phyloP scores from a whole-genome alignment of 306 rosid species.

The Cucurbita pepo region DNA sequence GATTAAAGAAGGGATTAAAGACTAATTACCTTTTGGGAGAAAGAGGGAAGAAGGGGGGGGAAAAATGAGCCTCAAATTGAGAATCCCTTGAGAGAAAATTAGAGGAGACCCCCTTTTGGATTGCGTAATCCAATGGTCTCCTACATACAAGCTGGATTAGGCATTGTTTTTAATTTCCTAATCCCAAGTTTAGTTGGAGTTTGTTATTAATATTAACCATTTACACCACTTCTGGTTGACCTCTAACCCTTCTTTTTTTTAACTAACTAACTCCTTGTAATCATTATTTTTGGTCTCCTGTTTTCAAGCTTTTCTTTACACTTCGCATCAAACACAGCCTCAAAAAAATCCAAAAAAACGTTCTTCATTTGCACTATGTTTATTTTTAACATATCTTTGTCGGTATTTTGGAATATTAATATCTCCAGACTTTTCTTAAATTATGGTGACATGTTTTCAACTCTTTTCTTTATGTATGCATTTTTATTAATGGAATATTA shows the following conservation, averaged over 20 bases:
- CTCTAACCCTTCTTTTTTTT: background rate
- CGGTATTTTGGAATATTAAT: no score
- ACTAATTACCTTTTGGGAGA: background rate
- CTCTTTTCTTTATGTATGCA: no score
- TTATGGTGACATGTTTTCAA: no score
- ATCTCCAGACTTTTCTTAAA: no score
- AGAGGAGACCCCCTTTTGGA: background rate
- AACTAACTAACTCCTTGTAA: background rate
- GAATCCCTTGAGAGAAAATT: background rate
- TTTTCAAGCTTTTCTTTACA: background rate
- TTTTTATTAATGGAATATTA: no score
- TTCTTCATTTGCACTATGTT: no score
- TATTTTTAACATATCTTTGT: no score
- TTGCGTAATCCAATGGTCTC: background rate
- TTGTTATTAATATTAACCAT: constrained; percentile 34
- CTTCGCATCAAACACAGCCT: background rate
- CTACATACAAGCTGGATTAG: constrained; percentile 1
- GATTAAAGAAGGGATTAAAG: background rate
- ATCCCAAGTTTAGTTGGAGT: constrained; percentile 23
- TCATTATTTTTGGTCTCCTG: background rate
- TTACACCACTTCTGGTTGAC: background rate
- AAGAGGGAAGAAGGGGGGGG: background rate
- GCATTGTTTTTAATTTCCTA: background rate
- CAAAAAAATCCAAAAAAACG: background rate
- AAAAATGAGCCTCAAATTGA: background rate